A percentile compares a stretch with the other conserved stretches of the same genome.
These are phyloP conservation scores for Saxophila tyrrhenica DNA, from an alignment of 495 filamentous ascomycete genomes.

Conservation along the genomic window DNA sequence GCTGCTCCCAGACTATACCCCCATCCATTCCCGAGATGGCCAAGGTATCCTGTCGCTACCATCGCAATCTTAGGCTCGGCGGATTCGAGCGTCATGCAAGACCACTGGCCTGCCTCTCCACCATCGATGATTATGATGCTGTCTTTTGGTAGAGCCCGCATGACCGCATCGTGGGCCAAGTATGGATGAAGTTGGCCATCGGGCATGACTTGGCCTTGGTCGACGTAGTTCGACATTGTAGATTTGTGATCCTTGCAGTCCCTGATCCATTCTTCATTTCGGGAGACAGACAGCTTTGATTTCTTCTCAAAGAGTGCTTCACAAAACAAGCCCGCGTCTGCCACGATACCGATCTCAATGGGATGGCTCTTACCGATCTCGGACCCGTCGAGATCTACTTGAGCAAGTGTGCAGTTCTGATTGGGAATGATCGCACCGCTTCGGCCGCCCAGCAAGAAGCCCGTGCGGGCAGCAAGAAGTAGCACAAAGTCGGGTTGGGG, in stretches of 20 bases:
- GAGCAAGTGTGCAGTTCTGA: slow-evolving; percentile 19
- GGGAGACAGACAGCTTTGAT: neutral
- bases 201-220: neutral
- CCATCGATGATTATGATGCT: slow-evolving; percentile 22
- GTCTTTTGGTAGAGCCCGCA: slow-evolving; percentile 12
- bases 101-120: slow-evolving; percentile 20
- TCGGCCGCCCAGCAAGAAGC: slow-evolving; percentile 20
- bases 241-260: slow-evolving; percentile 14
- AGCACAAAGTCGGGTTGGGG: slow-evolving; percentile 20
- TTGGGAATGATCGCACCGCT: slow-evolving; percentile 17
- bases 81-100: slow-evolving; percentile 8
- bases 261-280: slow-evolving; percentile 17
- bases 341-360: slow-evolving; percentile 20
- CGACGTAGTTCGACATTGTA: neutral
- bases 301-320: neutral
- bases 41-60: slow-evolving; percentile 19
- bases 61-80: slow-evolving; percentile 13
- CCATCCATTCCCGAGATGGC: slow-evolving; percentile 23
- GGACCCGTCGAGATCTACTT: slow-evolving; percentile 21
- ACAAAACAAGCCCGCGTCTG: slow-evolving; percentile 16
- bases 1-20: slow-evolving; percentile 21
- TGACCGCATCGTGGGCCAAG: slow-evolving; percentile 18
- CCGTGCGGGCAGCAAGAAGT: slow-evolving; percentile 18
- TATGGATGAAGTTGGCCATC: slow-evolving; percentile 22
- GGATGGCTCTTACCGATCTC: slow-evolving; percentile 21